These are phyloP conservation scores for Boletus subcaerulescens DNA, from an alignment of 768 basidiomycete genomes.

Conservation along the genomic window DNA sequence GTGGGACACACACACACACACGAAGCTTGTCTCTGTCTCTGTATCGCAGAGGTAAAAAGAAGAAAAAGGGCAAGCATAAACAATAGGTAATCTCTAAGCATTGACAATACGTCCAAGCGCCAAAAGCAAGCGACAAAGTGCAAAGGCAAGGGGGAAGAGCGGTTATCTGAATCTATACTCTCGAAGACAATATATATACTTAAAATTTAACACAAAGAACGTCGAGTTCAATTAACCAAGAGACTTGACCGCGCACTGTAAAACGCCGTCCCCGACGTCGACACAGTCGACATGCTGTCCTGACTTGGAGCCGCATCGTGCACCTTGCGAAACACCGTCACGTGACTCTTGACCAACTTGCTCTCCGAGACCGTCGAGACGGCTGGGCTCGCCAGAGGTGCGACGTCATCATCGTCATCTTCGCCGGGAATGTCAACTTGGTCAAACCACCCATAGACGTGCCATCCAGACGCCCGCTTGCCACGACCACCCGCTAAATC, in stretches of 20 bases:
- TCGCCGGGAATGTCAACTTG: constrained; percentile 6
- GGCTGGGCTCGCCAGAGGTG: neutral
- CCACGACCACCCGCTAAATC: constrained; percentile 30
- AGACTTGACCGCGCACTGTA: constrained; percentile 33
- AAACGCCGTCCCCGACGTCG: constrained; percentile 24
- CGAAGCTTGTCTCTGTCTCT: no score
- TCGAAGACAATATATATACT: no score
- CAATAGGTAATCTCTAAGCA: no score
- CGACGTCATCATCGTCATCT: neutral
- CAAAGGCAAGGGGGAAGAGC: no score
- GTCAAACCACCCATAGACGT: constrained; percentile 32
- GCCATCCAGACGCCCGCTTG: constrained; percentile 34
- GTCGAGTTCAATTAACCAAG: constrained; percentile 8
- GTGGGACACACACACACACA: no score
- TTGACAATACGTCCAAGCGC: no score
- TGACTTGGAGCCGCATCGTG: constrained; percentile 16
- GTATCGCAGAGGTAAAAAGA: no score
- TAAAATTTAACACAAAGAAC: no score
- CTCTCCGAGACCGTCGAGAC: neutral
- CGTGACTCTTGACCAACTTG: constrained; percentile 10
- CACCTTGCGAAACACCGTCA: constrained; percentile 7
- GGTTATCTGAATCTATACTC: no score
- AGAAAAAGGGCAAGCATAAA: no score
- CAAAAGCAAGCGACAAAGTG: no score
- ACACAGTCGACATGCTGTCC: constrained; percentile 24